Evolutionary conservation across 2,329 filamentous ascomycete species (phyloP), one percentile per base, ranked within the genome.

Genomic region (Epichloe gansuensis): DNA sequence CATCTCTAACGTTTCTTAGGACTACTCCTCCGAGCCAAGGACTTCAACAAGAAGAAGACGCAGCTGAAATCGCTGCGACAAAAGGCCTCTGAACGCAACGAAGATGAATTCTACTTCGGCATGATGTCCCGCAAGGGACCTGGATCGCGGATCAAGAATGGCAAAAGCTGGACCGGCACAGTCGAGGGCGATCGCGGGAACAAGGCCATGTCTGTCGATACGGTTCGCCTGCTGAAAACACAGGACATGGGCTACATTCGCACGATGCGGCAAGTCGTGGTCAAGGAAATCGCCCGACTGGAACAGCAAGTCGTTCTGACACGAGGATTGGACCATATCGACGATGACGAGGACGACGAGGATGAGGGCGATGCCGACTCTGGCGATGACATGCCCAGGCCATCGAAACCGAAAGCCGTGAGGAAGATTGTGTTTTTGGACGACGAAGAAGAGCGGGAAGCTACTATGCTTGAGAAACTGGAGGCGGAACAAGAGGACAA

Each of bases 71-170:
- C 68, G 31, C 76, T 86, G 48, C 74, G 75, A 47, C 70, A 76
- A 54, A 85, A 85, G 63, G 82, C 80, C 5, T 67, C 80, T 54
- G 77, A 83, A 41, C 78, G 81, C 59, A 86, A 86, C 66, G 82
- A 85, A 50, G 83, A 86, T 77, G 83, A 86, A 62, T 86, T 86
- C 68, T 85, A 84, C 71, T 84, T 80, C 62, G 81, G 80, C 56
- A 86, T 86, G 83, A 71, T 85, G 61, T 79, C 77, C 58, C 78
- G 78, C 55, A 73, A 74, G 53, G 80, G 80, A 9, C 76, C 80
- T 4, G 74, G 76, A 5, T 73, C 73, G 6, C 66, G 67, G 17
- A 62, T 78, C 41, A 70, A 74, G 58, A 70, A 65, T 58, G 80
- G 72, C 52, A 77, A 73, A 62, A 67, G 65, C 44, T 80, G 76